These are phyloP conservation scores for Ogataea neopini DNA, from an alignment of 805 yeast species.

Conservation along the genomic window DNA sequence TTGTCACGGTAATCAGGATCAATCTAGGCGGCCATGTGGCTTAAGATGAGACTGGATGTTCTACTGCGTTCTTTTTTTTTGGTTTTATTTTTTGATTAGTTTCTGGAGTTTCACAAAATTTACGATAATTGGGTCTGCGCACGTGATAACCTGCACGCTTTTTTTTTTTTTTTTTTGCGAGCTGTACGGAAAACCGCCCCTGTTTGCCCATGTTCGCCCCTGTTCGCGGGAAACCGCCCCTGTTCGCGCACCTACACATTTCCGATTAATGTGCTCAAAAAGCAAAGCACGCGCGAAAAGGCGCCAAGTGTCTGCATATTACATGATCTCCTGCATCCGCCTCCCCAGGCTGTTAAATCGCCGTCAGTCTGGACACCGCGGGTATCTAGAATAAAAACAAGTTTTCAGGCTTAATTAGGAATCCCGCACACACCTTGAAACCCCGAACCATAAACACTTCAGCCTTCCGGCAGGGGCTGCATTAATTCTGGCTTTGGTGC, in stretches of 20 bases:
- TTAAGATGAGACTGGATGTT: background rate
- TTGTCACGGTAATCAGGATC: background rate
- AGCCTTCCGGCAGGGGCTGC: constrained; percentile 1
- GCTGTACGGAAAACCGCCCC: background rate
- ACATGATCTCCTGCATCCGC: background rate
- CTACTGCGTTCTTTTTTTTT: too few species aligned
- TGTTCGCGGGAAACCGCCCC: too few species aligned
- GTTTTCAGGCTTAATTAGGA: background rate
- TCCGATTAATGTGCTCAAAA: background rate
- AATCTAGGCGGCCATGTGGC: background rate
- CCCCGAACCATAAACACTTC: background rate
- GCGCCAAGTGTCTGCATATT: background rate
- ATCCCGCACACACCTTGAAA: background rate
- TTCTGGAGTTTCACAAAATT: background rate
- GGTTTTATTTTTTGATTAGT: too few species aligned
- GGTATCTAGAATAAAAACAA: background rate
- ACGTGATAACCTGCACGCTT: too few species aligned
- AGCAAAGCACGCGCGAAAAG: too few species aligned
- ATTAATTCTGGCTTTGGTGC: background rate
- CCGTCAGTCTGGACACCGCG: background rate
- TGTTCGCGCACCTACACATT: too few species aligned
- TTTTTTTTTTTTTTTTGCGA: too few species aligned
- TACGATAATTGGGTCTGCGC: background rate
- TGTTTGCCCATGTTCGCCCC: too few species aligned
- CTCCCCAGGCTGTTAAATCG: background rate